These are phyloP conservation scores for Aureobasidium sp. DNA, from an alignment of 2,329 filamentous ascomycete genomes.

Conservation along the genomic window DNA sequence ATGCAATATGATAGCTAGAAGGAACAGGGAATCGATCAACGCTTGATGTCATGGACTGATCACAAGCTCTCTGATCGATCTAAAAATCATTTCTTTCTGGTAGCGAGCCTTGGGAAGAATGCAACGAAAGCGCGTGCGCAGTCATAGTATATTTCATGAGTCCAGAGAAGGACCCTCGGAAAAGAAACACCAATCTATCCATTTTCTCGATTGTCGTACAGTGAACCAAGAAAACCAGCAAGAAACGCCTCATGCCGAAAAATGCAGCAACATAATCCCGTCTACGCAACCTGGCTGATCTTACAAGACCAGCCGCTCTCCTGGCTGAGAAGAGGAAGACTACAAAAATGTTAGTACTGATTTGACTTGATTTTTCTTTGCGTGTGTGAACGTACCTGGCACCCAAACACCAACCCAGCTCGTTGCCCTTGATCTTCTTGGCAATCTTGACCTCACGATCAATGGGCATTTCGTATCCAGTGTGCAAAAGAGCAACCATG, in stretches of 20 bases:
- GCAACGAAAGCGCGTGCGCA: not conserved
- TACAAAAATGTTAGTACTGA: slow-evolving; percentile 41
- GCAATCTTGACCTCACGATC: slow-evolving; percentile 94
- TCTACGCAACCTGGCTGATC: slow-evolving; percentile 57
- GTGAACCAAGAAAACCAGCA: not conserved
- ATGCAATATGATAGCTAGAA: not conserved
- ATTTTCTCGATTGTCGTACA: not conserved
- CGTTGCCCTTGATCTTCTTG: slow-evolving; percentile 97
- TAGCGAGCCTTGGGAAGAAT: not conserved
- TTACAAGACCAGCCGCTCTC: slow-evolving; percentile 87
- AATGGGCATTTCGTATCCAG: slow-evolving; percentile 96
- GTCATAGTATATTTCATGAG: no score
- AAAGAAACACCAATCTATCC: not conserved
- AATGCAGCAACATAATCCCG: not conserved
- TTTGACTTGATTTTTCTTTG: not conserved
- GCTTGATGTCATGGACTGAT: not conserved
- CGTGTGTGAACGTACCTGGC: slow-evolving; percentile 61
- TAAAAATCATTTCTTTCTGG: not conserved
- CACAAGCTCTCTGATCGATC: not conserved
- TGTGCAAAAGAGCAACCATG: slow-evolving; percentile 87
- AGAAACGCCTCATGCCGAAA: not conserved
- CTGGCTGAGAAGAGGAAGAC: slow-evolving; percentile 74
- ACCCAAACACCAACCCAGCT: slow-evolving; percentile 95
- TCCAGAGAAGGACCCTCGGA: not conserved
- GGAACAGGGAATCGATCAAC: not conserved